Base-by-base conservation (phyloP, 2,329 filamentous ascomycete genomes). In the Trematosphaeria pertusa region DNA sequence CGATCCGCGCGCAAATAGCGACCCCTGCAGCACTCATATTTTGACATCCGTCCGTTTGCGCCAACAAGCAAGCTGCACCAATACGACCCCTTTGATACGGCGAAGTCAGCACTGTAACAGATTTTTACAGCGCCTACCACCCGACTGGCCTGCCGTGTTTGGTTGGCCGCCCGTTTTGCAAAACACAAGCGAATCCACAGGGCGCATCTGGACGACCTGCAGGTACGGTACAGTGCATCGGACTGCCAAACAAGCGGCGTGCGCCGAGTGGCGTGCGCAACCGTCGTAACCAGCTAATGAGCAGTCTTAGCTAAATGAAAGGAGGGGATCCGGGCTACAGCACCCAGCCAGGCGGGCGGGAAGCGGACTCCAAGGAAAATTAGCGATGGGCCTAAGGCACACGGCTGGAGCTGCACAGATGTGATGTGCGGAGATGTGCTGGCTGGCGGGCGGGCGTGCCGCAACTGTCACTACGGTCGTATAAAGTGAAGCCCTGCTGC, bases 271-370 rank as follows among this genome's bases (percentile, higher is more conserved):
- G 37, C 37, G 5, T 20, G 22, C 22, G 20, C 31, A 39, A 31
- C 28, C 37, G 4, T 8, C 21, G 35, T 37, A 24, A 22, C 3
- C 9, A 24, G 10, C n/a, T 4, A 37, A 18, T 37, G 22, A 30
- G 41, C 32, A 36, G 14, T 43, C 17, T 24, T 31, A 24, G 19
- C 44, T 30, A 42, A 47, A 37, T 32, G 34, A 26, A 35, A 47
- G 44, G 44, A 47, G 44, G 34, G 38, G 44, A 47, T 24, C 37
- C 38, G 37, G 44, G 24, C 24, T n/a, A n/a, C n/a, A n/a, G 28
- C 37, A 37, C 44, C 38, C 44, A 42, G 33, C 31, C 37, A 12
- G 22, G 24, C 32, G 44, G 37, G 22, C 24, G 24, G 7, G 8
- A 28, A 7, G 12, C 24, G 8, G 12, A 28, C 12, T 28, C 12